These are phyloP conservation scores for Agrocybe pediades DNA, from an alignment of 768 basidiomycete species.

Conservation along the genomic window DNA sequence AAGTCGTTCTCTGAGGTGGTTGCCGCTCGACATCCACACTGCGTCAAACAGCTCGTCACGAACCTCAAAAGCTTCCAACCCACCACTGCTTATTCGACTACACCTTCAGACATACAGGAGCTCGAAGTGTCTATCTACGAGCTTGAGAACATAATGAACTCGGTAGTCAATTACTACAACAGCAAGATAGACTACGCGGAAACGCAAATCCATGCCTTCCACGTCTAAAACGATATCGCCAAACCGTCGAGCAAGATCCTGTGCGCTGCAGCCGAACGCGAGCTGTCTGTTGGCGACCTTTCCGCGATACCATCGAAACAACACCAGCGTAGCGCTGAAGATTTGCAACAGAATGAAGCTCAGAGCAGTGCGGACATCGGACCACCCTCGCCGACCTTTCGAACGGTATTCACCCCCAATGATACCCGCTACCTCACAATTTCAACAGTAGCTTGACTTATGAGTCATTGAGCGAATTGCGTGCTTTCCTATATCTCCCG, in stretches of 20 bases:
- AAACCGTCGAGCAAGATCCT: constrained; percentile 45
- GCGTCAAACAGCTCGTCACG: constrained; percentile 52
- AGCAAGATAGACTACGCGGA: constrained; percentile 52
- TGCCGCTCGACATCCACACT: too few relatives aligned
- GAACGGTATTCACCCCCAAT: not conserved
- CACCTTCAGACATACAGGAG: constrained; percentile 46
- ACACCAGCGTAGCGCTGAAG: constrained; percentile 61
- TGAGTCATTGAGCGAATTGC: not conserved
- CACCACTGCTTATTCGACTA: constrained; percentile 54
- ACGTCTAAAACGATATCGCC: constrained; percentile 43
- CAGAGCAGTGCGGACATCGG: too few relatives aligned
- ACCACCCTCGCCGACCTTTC: constrained; percentile 5
- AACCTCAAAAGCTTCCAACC: constrained; percentile 42
- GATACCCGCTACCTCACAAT: constrained; percentile 17
- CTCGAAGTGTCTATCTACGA: constrained; percentile 51
- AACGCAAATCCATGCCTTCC: constrained; percentile 50
- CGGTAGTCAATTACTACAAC: constrained; percentile 53
- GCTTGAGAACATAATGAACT: constrained; percentile 44
- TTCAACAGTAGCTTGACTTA: not conserved
- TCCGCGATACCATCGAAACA: constrained; percentile 29
- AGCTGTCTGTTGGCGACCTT: constrained; percentile 37
- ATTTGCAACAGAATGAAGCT: constrained; percentile 53
- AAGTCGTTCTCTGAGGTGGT: constrained; percentile 49
- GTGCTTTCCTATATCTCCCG: not conserved
- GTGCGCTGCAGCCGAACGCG: constrained; percentile 44